phyloP scores from a whole-genome alignment of 1,139 yeast genomes.

The Yamadazyma songkhlaensis region DNA sequence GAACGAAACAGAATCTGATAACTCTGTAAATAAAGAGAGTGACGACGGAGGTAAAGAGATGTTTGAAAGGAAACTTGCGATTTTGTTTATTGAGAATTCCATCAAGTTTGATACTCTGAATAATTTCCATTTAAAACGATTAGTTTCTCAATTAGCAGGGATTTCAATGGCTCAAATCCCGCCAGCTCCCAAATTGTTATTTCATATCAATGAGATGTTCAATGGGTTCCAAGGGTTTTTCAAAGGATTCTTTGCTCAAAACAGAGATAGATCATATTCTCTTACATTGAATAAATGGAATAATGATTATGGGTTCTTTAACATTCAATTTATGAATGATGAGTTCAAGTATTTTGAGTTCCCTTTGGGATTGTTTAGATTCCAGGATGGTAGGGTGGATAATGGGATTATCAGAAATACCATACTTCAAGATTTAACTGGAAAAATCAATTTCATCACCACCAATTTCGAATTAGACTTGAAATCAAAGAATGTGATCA shows the following conservation, averaged over 20 bases:
- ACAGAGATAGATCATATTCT: conserved; percentile 13
- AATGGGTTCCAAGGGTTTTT: conserved; percentile 20
- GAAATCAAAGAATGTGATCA: conserved; percentile 17
- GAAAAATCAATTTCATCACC: conserved; percentile 18
- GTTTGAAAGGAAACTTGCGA: conserved; percentile 9
- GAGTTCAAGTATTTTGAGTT: conserved; percentile 18
- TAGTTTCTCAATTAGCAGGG: conserved; percentile 11
- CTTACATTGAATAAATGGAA: conserved; percentile 23
- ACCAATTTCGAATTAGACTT: conserved; percentile 20
- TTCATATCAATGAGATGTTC: conserved; percentile 18
- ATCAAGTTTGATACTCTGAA: conserved; percentile 18
- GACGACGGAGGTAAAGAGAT: neutral
- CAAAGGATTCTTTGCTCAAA: conserved; percentile 15
- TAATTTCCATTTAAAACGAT: conserved; percentile 15
- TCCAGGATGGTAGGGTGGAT: conserved; percentile 8
- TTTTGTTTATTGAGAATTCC: conserved; percentile 20
- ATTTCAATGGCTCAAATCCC: conserved; percentile 11
- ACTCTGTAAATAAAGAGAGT: neutral
- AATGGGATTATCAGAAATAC: conserved; percentile 13
- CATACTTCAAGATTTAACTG: conserved; percentile 13
- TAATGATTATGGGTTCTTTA: conserved; percentile 17
- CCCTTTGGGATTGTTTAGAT: conserved; percentile 20
- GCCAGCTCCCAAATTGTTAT: conserved; percentile 17
- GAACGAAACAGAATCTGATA: neutral
- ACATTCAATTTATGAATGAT: conserved; percentile 19